Evolutionary conservation across 768 basidiomycete genomes (phyloP).

Genomic region (Kwoniella pini): DNA sequence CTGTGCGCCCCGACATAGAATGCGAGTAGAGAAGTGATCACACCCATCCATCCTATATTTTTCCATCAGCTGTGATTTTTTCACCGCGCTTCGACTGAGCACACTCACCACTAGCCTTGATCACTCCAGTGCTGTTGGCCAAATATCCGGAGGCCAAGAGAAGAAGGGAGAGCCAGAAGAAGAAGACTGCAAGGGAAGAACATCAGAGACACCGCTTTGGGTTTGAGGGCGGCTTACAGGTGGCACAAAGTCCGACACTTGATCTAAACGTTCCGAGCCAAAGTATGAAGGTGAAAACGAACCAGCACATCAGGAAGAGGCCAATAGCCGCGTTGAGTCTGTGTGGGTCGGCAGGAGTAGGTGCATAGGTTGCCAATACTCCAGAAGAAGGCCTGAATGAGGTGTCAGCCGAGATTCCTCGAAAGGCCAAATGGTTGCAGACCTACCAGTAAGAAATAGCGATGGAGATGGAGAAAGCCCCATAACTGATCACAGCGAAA

Average conservation of each 20-base stretch:
- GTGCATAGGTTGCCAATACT: conserved; percentile 8
- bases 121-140: conserved; percentile 8
- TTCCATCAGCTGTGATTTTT: no score
- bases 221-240: not conserved
- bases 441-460: conserved; percentile 17
- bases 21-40: conserved; percentile 7
- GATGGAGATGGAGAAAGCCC: conserved; percentile 13
- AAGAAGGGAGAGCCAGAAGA: conserved; percentile 19
- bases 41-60: conserved; percentile 12
- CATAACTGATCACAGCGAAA: not conserved
- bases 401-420: not conserved
- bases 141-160: conserved; percentile 8
- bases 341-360: conserved; percentile 8
- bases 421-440: not conserved
- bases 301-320: conserved; percentile 17
- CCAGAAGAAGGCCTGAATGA: conserved; percentile 15
- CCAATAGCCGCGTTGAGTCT: conserved; percentile 15
- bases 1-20: conserved; percentile 15
- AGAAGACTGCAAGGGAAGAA: conserved; percentile 5
- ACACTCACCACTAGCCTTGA: conserved; percentile 16
- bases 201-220: not conserved
- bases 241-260: not conserved
- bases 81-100: no score
- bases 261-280: conserved; percentile 16
- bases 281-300: conserved; percentile 17